Percentiles rank a stretch among this genome's conserved stretches.
Conservation (phyloP, 2,329 filamentous ascomycete species). For the Ophiocordyceps camponoti-saundersi region DNA sequence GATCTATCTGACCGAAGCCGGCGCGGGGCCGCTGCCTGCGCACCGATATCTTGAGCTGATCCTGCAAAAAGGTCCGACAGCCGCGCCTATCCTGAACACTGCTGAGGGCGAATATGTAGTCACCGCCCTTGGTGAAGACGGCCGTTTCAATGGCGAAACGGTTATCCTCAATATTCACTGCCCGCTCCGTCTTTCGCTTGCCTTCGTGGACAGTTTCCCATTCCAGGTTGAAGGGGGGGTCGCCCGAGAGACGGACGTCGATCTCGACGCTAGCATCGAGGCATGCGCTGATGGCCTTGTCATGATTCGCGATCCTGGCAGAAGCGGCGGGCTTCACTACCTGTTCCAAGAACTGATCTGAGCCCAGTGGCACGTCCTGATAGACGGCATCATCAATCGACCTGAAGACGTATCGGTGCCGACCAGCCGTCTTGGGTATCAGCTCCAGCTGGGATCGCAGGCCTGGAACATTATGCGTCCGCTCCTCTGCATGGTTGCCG, state of each 20-base stretch:
- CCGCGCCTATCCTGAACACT: conserved; percentile 74
- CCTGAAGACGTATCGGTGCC: conserved; percentile 74
- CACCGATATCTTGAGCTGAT: conserved; percentile 72
- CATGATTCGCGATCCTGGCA: conserved; percentile 46
- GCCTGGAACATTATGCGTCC: conserved; percentile 44
- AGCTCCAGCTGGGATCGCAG: conserved; percentile 74
- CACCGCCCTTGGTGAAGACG: conserved; percentile 61
- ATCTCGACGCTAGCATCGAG: conserved; percentile 67
- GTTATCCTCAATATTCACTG: conserved; percentile 43
- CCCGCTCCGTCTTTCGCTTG: conserved; percentile 55
- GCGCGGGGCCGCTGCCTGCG: conserved; percentile 76
- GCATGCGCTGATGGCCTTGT: conserved; percentile 48
- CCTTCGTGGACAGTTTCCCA: conserved; percentile 88
- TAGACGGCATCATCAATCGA: conserved; percentile 75
- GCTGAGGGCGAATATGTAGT: conserved; percentile 74
- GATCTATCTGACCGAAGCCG: conserved; percentile 72
- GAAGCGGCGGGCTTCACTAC: conserved; percentile 86
- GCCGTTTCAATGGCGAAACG: conserved; percentile 60
- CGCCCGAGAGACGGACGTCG: conserved; percentile 59
- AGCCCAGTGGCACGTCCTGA: conserved; percentile 43
- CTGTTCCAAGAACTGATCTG: conserved; percentile 56
- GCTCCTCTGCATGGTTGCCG: conserved; percentile 36
- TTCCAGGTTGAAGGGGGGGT: conserved; percentile 75
- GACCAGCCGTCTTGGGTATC: conserved; percentile 62
- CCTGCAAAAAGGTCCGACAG: conserved; percentile 73